These are phyloP conservation scores for Oxyria digyna DNA, from an alignment of 148 eudicot genomes.

Conservation along the genomic window DNA sequence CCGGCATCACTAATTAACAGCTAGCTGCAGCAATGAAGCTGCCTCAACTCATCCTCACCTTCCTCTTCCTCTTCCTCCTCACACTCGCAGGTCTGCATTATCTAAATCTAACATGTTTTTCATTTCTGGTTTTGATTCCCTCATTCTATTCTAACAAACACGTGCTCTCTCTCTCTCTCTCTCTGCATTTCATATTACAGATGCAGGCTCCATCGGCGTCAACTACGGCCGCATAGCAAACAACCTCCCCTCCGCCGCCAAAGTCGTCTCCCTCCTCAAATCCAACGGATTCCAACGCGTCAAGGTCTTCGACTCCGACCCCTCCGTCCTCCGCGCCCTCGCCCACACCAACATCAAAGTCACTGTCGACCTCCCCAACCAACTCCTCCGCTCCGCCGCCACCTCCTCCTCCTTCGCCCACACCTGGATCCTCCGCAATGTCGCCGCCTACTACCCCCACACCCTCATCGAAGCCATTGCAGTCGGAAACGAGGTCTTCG, in stretches of 20 bases:
- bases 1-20: no score
- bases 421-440: conserved; percentile 53
- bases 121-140: not conserved
- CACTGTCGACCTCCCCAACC: conserved; percentile 73
- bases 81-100: conserved; percentile 16
- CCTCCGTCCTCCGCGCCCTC: conserved; percentile 56
- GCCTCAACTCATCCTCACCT: not conserved
- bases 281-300: conserved; percentile 47
- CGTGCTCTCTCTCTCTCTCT: no score
- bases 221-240: conserved; percentile 86
- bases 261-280: conserved; percentile 44
- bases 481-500: conserved; percentile 83
- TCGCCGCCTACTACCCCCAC: conserved; percentile 40
- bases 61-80: conserved; percentile 11
- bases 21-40: not conserved
- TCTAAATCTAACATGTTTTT: not conserved
- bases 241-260: conserved; percentile 68
- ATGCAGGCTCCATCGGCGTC: conserved; percentile 59
- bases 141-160: not conserved
- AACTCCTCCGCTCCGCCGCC: conserved; percentile 53
- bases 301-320: conserved; percentile 79
- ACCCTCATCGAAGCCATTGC: conserved; percentile 78
- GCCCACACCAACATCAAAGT: conserved; percentile 44
- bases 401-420: conserved; percentile 33
- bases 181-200: conserved; percentile 13